Base-by-base conservation (phyloP, 371 early-diverging fungal genomes). In the Apophysomyces variabilis region DNA sequence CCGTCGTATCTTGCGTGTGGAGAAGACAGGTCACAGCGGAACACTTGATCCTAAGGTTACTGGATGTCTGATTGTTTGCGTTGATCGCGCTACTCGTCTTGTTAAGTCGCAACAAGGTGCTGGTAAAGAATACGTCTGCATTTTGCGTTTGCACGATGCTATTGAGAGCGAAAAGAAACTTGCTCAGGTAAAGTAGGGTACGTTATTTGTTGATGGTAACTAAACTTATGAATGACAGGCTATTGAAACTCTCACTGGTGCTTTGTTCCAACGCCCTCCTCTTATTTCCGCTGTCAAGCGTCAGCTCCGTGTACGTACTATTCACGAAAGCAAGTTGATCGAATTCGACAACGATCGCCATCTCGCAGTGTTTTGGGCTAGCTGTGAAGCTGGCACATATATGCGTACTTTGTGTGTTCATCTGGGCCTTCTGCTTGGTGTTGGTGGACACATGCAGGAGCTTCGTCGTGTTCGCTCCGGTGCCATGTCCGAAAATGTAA, bases 31-130 rank as follows among this genome's bases (percentile, higher is more conserved):
- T 54, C 99, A 99, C 89, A 89, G 92, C 75, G 99, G 99, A 66
- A 99, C 99, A 12, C 90, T 99, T 11, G 99, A 99, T 86, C 99
- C 99, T 68, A 98, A 99, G 82, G 99, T 99, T 50, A 99, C 99
- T 43, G 99, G 99, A 41, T 98, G 99, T 76, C 85, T 99, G 81
- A 98, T 98, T 73, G 98, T 99, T 32, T 99, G 99, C 83, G 84
- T 99, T 66, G 99, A 99, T 82, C 92, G 99, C 72, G 99, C 99
- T 38, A 99, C 99, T 35, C 93, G 99, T 68, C 87, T 99, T 66
- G 99, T 99, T 68, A 99, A 99, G 87, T 96, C 96, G 62, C 99
- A 99, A 84, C 99, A 99, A 84, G 92, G 96, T 77, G 99, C 99
- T 62, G 98, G 96, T 77, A 99, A 99, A 79, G 99, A 99, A 83